Conservation (phyloP, 2,329 filamentous ascomycete species). For the Acrodontium crateriforme region DNA sequence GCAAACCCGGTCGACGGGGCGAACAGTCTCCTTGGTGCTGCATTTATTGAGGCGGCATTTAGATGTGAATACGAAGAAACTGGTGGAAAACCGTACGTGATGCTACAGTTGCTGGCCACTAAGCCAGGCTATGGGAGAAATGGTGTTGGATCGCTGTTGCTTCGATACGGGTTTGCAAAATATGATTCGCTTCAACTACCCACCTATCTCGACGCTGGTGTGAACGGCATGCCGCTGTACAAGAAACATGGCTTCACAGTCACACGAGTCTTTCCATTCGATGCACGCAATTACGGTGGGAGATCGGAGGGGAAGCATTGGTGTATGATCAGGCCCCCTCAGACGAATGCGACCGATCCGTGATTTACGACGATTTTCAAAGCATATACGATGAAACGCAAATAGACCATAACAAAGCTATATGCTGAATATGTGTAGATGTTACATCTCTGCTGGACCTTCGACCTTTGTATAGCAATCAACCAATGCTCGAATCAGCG, state of each 20-base stretch:
- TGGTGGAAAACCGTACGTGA: slow-evolving; percentile 6
- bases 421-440: too few relatives aligned
- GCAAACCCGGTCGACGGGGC: slow-evolving; percentile 4
- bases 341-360: too few relatives aligned
- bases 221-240: slow-evolving; percentile 23
- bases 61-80: slow-evolving; percentile 4
- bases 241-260: slow-evolving; percentile 21
- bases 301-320: slow-evolving; percentile 7
- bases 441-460: too few relatives aligned
- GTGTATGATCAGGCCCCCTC: slow-evolving; percentile 10
- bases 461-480: slow-evolving; percentile 20
- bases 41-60: slow-evolving; percentile 4
- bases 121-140: slow-evolving; percentile 23
- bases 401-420: too few relatives aligned
- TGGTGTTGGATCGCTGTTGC: slow-evolving; percentile 22
- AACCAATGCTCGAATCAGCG: slow-evolving; percentile 24
- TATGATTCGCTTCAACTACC: slow-evolving; percentile 22
- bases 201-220: slow-evolving; percentile 24
- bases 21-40: slow-evolving; percentile 5
- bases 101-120: slow-evolving; percentile 14
- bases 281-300: slow-evolving; percentile 8
- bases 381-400: too few relatives aligned
- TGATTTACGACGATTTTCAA: too few relatives aligned
- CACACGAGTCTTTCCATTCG: slow-evolving; percentile 5
- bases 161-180: slow-evolving; percentile 23